These are phyloP conservation scores for Simmondsia chinensis DNA, from an alignment of 148 eudicot genomes.

Conservation along the genomic window DNA sequence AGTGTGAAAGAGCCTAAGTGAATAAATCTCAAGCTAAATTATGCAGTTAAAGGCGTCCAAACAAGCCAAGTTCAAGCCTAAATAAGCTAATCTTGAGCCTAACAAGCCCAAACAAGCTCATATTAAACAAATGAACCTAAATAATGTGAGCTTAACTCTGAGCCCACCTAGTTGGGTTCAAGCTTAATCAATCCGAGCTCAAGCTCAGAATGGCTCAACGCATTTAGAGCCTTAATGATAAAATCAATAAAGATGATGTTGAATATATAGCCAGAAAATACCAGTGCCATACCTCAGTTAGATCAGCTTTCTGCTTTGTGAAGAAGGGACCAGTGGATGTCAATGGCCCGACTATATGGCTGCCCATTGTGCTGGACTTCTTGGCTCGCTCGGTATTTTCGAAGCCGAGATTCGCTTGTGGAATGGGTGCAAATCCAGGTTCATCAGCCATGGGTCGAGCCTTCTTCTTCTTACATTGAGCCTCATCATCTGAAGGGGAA, in stretches of 20 bases:
- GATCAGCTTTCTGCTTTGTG: constrained; percentile 26
- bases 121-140: too few relatives aligned
- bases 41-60: too few relatives aligned
- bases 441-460: constrained; percentile 33
- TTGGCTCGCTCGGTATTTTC: constrained; percentile 37
- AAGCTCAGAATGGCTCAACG: too few relatives aligned
- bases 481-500: constrained; percentile 59
- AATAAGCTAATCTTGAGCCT: too few relatives aligned
- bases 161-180: too few relatives aligned
- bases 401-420: constrained; percentile 16
- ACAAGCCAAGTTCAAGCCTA: too few relatives aligned
- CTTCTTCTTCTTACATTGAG: constrained; percentile 72
- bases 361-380: constrained; percentile 29
- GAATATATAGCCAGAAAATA: too few relatives aligned
- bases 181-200: too few relatives aligned
- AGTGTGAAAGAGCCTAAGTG: too few relatives aligned
- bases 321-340: constrained; percentile 29
- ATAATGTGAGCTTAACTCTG: too few relatives aligned
- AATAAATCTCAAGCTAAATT: too few relatives aligned
- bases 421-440: constrained; percentile 18
- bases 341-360: constrained; percentile 19
- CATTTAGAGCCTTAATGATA: constrained; percentile 3
- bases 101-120: too few relatives aligned
- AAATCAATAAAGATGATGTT: not conserved
- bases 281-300: constrained; percentile 57